phyloP scores from a whole-genome alignment of 2,329 filamentous ascomycete species.

The Aureobasidium sp. region DNA sequence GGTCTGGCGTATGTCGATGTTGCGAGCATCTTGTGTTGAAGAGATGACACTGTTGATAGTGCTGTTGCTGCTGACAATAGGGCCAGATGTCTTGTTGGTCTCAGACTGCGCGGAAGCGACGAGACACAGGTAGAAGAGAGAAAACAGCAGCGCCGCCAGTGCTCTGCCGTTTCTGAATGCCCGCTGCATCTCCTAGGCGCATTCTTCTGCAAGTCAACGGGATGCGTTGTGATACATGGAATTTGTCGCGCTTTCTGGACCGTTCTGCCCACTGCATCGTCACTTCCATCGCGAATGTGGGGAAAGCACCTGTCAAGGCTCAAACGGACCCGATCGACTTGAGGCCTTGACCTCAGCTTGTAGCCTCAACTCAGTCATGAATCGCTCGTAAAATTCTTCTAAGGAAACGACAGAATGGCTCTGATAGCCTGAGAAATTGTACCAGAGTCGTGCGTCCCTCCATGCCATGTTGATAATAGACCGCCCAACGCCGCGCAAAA shows the following conservation, averaged over 20 bases:
- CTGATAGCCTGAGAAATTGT: conserved; percentile 2
- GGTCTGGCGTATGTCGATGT: conserved; percentile 12
- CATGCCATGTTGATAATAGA: conserved; percentile 1
- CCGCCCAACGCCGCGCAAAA: conserved; percentile 13
- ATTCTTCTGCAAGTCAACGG: conserved; percentile 8
- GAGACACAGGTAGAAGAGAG: background rate
- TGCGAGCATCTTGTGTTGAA: background rate
- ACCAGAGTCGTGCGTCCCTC: conserved; percentile 7
- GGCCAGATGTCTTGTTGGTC: conserved; percentile 5
- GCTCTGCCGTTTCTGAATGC: conserved; percentile 5
- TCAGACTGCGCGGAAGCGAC: background rate
- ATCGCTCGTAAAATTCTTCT: conserved; percentile 10
- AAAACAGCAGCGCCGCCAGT: conserved; percentile 4
- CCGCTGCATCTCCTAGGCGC: conserved; percentile 7
- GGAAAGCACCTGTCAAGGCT: background rate
- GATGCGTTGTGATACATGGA: background rate
- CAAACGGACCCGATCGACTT: background rate
- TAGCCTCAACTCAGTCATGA: background rate
- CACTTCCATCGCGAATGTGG: conserved; percentile 1
- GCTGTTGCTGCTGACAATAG: background rate
- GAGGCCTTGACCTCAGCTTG: background rate
- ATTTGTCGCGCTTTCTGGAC: background rate
- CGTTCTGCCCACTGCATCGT: background rate
- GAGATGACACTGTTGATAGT: background rate
- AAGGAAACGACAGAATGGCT: conserved; percentile 13